Percentiles rank a stretch among this genome's conserved stretches.
Evolutionary conservation across 768 basidiomycete genomes (phyloP).

Genomic region (Podaxis carcinomalis): DNA sequence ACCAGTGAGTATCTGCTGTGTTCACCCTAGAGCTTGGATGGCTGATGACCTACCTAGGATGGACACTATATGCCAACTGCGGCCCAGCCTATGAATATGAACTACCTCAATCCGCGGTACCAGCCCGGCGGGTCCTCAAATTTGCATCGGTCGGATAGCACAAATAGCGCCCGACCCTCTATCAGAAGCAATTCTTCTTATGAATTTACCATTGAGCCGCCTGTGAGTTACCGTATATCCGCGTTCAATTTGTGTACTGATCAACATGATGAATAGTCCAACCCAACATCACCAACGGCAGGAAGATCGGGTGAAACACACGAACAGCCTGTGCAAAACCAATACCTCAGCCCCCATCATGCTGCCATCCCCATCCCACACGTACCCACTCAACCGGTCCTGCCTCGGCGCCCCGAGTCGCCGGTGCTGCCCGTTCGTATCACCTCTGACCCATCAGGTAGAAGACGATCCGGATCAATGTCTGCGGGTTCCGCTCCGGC

Average conservation of each 20-base stretch:
- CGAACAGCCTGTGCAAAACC: neutral
- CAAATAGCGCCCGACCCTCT: neutral
- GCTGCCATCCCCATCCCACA: neutral
- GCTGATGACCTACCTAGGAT: neutral
- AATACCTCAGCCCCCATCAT: neutral
- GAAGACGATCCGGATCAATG: neutral
- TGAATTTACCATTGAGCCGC: slow-evolving; percentile 1
- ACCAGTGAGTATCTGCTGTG: neutral
- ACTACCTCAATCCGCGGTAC: neutral
- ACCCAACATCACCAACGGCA: neutral
- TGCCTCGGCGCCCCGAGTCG: neutral
- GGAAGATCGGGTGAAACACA: neutral
- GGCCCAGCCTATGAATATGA: neutral
- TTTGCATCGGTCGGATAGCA: neutral
- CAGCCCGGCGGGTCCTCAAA: neutral
- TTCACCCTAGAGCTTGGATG: neutral
- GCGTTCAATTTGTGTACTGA: neutral
- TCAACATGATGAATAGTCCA: neutral
- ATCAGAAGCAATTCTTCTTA: neutral
- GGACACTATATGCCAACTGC: neutral
- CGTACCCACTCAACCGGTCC: neutral
- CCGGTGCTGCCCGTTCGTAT: neutral
- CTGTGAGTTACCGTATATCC: neutral
- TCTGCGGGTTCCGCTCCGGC: neutral
- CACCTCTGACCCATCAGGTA: neutral